Evolutionary conservation across 257 asterid species (phyloP).

Genomic region (Anisodus tanguticus): DNA sequence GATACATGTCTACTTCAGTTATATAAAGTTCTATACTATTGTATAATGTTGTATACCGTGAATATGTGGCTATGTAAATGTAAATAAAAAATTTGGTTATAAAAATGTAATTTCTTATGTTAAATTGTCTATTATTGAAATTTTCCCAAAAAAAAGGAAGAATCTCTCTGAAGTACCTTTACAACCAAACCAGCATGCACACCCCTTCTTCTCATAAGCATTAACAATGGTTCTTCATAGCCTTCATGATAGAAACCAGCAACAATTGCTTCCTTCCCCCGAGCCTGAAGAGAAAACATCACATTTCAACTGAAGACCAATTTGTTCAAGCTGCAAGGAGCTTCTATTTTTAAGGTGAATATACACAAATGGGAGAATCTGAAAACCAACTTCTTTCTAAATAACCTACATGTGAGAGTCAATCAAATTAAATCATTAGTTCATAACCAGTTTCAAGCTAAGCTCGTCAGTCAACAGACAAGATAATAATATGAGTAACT

Average conservation of each 20-base stretch:
- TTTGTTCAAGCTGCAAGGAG: slow-evolving; percentile 6
- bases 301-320: slow-evolving; percentile 9
- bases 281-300: slow-evolving; percentile 56
- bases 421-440: background rate
- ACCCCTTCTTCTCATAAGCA: slow-evolving; percentile 99
- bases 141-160: too few species aligned
- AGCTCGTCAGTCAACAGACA: background rate
- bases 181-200: slow-evolving; percentile 94
- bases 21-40: too few species aligned
- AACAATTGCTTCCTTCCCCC: slow-evolving; percentile 88
- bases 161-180: slow-evolving; percentile 54
- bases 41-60: too few species aligned
- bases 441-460: background rate
- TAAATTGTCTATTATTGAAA: too few species aligned
- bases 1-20: too few species aligned
- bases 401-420: slow-evolving; percentile 13
- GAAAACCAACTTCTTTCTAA: slow-evolving; percentile 8
- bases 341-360: slow-evolving; percentile 17
- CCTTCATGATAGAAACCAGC: slow-evolving; percentile 97
- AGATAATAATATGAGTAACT: background rate
- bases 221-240: slow-evolving; percentile 87
- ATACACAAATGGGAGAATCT: slow-evolving; percentile 14
- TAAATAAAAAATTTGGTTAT: too few species aligned
- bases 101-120: too few species aligned
- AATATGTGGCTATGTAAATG: too few species aligned